Conservation (phyloP, 768 basidiomycete species). For the Pholiota microspora region DNA sequence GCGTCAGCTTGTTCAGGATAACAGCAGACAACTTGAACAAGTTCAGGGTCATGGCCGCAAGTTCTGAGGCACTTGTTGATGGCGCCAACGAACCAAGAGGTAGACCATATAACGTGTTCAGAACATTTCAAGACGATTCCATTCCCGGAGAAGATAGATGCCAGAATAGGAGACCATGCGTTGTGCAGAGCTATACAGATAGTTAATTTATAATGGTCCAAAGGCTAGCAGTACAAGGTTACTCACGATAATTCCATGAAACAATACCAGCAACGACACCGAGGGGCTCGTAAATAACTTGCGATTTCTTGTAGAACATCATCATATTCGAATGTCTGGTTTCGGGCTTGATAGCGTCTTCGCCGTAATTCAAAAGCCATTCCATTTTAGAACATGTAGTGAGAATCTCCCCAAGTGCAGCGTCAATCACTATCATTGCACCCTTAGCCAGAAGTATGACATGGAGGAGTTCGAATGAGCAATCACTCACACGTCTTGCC, state of each 20-base stretch:
- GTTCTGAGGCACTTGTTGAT: conserved; percentile 73
- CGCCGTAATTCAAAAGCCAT: conserved; percentile 87
- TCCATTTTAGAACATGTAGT: conserved; percentile 95
- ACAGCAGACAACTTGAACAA: conserved; percentile 91
- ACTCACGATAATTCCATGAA: conserved; percentile 95
- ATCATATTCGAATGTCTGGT: conserved; percentile 64
- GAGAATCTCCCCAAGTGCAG: conserved; percentile 90
- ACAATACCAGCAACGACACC: conserved; percentile 93
- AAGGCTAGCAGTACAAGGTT: conserved; percentile 11
- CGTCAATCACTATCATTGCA: conserved; percentile 73
- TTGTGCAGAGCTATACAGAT: conserved; percentile 84
- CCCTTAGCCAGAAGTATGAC: conserved; percentile 3
- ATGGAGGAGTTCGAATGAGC: background rate
- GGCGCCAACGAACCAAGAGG: conserved; percentile 76
- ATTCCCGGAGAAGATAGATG: conserved; percentile 89
- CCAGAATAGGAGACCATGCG: conserved; percentile 89
- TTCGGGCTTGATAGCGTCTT: conserved; percentile 71
- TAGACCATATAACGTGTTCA: conserved; percentile 91
- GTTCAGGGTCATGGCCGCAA: conserved; percentile 80
- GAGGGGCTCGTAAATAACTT: conserved; percentile 85
- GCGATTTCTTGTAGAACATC: conserved; percentile 72
- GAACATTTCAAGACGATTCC: conserved; percentile 89
- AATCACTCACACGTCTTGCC: conserved; percentile 83
- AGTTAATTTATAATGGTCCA: background rate
- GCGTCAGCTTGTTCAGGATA: conserved; percentile 84